Conservation (phyloP, 2,329 filamentous ascomycete species). For the Alternaria triticina region DNA sequence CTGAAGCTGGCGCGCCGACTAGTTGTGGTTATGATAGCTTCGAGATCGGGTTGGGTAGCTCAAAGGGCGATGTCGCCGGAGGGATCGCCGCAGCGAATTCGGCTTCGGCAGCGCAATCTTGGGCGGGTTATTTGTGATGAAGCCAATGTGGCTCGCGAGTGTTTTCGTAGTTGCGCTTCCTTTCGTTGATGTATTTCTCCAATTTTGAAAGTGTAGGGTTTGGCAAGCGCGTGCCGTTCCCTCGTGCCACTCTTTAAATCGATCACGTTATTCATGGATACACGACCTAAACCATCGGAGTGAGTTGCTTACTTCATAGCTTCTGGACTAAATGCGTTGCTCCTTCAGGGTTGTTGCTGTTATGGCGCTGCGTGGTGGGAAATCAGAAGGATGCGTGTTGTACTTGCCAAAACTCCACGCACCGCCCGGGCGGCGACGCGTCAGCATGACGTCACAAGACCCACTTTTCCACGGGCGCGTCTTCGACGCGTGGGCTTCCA, state of each 20-base stretch:
- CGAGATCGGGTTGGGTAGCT: neutral
- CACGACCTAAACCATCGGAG: neutral
- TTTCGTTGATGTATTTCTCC: neutral
- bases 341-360: neutral
- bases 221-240: neutral
- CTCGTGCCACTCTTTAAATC: neutral
- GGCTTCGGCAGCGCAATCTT: neutral
- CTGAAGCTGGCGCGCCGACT: neutral
- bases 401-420: neutral
- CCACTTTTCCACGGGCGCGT: neutral
- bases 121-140: neutral
- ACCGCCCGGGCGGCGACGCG: too few relatives aligned
- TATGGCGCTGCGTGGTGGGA: neutral
- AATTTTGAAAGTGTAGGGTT: neutral
- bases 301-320: neutral
- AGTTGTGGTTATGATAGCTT: constrained; percentile 1
- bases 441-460: neutral
- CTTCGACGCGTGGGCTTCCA: neutral
- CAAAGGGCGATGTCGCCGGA: constrained; percentile 1
- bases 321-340: neutral
- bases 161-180: neutral
- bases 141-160: neutral
- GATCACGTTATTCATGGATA: neutral
- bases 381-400: neutral
- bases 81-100: neutral